Evolutionary conservation across 1,139 yeast genomes (phyloP).

Genomic region (Magnusiomyces sp.): DNA sequence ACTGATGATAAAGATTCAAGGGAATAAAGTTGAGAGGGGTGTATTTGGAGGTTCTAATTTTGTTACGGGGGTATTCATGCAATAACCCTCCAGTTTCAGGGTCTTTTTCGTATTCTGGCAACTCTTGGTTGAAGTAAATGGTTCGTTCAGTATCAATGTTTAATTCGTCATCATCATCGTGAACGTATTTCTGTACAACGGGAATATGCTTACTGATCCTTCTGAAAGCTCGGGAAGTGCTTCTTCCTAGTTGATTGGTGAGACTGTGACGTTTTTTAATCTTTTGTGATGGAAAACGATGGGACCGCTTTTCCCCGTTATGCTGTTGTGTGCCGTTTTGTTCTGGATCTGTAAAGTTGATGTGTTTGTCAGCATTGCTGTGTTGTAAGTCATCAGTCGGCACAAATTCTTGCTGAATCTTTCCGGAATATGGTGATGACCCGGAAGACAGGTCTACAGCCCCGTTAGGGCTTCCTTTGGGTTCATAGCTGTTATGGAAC

Average conservation of each 20-base stretch:
- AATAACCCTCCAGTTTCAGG: conserved; percentile 38
- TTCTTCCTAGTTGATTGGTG: conserved; percentile 3
- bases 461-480: too few relatives aligned
- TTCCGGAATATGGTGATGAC: too few relatives aligned
- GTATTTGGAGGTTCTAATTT: conserved; percentile 87
- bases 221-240: conserved; percentile 9
- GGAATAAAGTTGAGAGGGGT: conserved; percentile 85
- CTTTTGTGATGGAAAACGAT: conserved; percentile 2
- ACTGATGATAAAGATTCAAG: conserved; percentile 66
- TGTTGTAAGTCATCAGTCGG: too few relatives aligned
- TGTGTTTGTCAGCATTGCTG: too few relatives aligned
- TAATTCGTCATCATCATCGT: conserved; percentile 2
- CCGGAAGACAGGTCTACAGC: too few relatives aligned
- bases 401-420: too few relatives aligned
- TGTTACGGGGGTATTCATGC: conserved; percentile 59
- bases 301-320: background rate
- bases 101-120: conserved; percentile 55
- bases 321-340: too few relatives aligned
- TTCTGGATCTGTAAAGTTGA: too few relatives aligned
- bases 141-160: conserved; percentile 16
- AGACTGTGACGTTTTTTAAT: background rate
- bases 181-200: conserved; percentile 7
- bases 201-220: conserved; percentile 12
- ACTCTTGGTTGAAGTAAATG: conserved; percentile 53
- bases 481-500: too few relatives aligned